phyloP scores from a whole-genome alignment of 2,329 filamentous ascomycete genomes.

The Pezicula carpinea region DNA sequence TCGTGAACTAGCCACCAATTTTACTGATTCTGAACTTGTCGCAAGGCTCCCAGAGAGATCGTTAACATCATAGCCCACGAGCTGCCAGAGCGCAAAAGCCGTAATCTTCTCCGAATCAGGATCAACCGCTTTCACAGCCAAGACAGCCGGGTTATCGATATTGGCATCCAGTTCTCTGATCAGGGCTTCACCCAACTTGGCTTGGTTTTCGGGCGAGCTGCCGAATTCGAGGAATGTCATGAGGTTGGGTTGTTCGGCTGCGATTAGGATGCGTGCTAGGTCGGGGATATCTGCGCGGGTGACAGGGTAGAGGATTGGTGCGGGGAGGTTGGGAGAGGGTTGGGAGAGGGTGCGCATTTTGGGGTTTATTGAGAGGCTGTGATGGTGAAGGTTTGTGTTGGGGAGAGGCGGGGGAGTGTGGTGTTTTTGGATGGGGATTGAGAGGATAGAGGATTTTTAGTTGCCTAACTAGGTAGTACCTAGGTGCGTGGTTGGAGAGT shows the following conservation, averaged over 20 bases:
- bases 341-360: not conserved
- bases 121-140: not conserved
- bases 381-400: no score
- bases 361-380: not conserved
- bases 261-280: not conserved
- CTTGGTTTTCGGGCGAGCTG: not conserved
- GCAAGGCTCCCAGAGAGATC: not conserved
- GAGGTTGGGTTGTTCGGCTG: not conserved
- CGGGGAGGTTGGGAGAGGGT: not conserved
- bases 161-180: not conserved
- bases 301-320: not conserved
- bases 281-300: not conserved
- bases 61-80: not conserved
- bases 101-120: not conserved
- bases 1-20: no score
- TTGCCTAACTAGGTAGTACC: no score
- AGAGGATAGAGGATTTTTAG: no score
- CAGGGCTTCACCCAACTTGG: not conserved
- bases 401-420: no score
- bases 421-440: no score
- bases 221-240: not conserved
- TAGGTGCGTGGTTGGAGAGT: no score
- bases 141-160: not conserved
- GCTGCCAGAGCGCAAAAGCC: not conserved
- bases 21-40: not conserved